Percentiles rank a stretch among this genome's conserved stretches.
These are phyloP conservation scores for Umbelopsis sp. DNA, from an alignment of 192 early-diverging fungal species.

Conservation along the genomic window DNA sequence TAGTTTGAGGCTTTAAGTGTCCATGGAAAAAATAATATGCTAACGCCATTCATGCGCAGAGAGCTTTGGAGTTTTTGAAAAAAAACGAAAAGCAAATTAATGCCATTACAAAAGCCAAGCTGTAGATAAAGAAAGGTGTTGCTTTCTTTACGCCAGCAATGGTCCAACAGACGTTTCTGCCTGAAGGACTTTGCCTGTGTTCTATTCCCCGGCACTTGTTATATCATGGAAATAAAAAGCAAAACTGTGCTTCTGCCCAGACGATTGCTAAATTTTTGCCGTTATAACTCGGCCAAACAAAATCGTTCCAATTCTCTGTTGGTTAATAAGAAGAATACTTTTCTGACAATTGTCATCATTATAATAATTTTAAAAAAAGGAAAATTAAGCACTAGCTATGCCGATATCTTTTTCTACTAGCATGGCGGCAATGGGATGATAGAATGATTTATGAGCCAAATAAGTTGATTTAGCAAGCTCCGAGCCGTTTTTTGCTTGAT, in stretches of 20 bases:
- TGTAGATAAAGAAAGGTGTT: conserved; percentile 2
- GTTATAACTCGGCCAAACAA: too few species aligned
- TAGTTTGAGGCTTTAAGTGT: background rate
- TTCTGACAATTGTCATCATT: background rate
- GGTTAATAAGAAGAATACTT: background rate
- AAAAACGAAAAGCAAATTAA: conserved; percentile 24
- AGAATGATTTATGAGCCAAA: conserved; percentile 72
- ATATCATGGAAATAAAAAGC: too few species aligned
- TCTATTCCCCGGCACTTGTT: background rate
- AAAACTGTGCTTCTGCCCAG: too few species aligned
- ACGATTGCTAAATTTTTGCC: too few species aligned
- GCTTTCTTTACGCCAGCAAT: background rate
- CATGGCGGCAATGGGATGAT: conserved; percentile 91
- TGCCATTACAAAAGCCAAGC: conserved; percentile 18
- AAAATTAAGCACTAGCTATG: background rate
- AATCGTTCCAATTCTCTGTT: too few species aligned
- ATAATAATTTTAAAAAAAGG: background rate
- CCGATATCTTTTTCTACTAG: conserved; percentile 88
- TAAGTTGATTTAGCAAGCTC: conserved; percentile 85
- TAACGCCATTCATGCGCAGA: background rate
- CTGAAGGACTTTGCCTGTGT: background rate
- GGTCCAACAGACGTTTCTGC: background rate
- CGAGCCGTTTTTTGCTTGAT: conserved; percentile 68
- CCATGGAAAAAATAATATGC: too few species aligned
- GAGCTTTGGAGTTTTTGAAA: conserved; percentile 34